phyloP scores from a whole-genome alignment of 2,329 filamentous ascomycete species.

The Aspergillus costaricaensis region DNA sequence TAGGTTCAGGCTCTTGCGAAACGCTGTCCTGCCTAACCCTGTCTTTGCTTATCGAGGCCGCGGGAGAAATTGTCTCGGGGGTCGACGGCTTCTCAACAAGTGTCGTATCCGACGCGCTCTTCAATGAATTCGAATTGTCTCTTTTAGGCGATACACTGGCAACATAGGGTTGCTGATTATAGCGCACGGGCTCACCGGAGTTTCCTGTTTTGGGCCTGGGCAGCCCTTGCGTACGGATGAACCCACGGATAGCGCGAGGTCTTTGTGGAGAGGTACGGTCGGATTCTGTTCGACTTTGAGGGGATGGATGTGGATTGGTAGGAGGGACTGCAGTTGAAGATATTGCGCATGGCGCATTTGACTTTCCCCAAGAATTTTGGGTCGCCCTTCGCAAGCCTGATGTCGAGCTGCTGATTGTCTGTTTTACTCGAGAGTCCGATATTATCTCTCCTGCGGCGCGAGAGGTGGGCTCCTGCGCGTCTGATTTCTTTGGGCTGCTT shows the following conservation, averaged over 20 bases:
- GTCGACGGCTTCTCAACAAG: background rate
- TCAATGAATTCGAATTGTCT: conserved; percentile 8
- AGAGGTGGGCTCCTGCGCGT: conserved; percentile 20
- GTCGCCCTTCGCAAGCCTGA: conserved; percentile 30
- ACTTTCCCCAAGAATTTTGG: conserved; percentile 26
- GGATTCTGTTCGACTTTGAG: conserved; percentile 13
- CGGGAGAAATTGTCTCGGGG: conserved; percentile 1
- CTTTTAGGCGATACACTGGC: background rate
- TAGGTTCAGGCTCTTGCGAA: conserved; percentile 14
- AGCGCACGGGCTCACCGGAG: conserved; percentile 23
- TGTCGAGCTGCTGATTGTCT: conserved; percentile 28
- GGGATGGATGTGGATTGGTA: conserved; percentile 15
- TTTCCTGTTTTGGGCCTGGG: conserved; percentile 31
- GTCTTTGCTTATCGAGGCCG: conserved; percentile 8
- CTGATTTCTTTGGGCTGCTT: conserved; percentile 19
- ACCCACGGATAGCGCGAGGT: conserved; percentile 36
- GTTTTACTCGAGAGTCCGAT: conserved; percentile 30
- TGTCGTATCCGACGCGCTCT: conserved; percentile 13
- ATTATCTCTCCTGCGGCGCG: conserved; percentile 30
- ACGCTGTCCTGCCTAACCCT: background rate
- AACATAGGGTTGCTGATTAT: conserved; percentile 9
- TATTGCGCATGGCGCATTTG: conserved; percentile 23
- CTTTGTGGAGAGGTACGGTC: conserved; percentile 14
- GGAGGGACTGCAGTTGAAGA: conserved; percentile 22
- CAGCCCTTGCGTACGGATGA: conserved; percentile 39